Percentiles rank a stretch among this genome's conserved stretches.
These are phyloP conservation scores for Starmerella lactis-condensi DNA, from an alignment of 805 yeast genomes.

Conservation along the genomic window DNA sequence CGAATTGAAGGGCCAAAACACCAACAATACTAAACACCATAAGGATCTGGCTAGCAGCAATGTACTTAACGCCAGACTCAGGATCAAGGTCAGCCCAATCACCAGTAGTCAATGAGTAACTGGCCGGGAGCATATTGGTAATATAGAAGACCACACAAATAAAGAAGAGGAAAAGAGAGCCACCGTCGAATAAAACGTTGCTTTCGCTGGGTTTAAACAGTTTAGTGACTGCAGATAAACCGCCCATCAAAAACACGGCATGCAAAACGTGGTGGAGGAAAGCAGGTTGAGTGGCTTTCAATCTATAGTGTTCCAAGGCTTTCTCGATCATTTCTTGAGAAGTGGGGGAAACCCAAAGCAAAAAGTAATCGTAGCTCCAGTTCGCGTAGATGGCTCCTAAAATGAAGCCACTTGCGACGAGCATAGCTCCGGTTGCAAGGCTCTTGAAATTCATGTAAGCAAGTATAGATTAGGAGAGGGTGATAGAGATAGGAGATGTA, in stretches of 20 bases:
- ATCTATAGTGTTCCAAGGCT: conserved; percentile 55
- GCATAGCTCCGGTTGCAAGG: conserved; percentile 15
- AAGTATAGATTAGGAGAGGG: too few relatives aligned
- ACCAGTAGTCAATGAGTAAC: conserved; percentile 46
- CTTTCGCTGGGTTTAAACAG: conserved; percentile 77
- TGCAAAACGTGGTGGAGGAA: conserved; percentile 46
- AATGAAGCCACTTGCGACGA: conserved; percentile 45
- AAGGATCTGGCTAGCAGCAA: conserved; percentile 76
- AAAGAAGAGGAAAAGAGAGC: conserved; percentile 55
- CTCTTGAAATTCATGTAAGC: conserved; percentile 21
- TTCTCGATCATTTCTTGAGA: conserved; percentile 36
- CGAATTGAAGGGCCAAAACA: conserved; percentile 68
- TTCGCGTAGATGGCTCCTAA: conserved; percentile 65
- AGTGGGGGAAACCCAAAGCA: conserved; percentile 45
- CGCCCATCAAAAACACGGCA: conserved; percentile 41
- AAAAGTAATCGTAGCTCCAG: conserved; percentile 60
- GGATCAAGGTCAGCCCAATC: conserved; percentile 89
- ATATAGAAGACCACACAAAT: conserved; percentile 60
- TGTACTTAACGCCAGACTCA: conserved; percentile 70
- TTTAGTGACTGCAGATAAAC: conserved; percentile 55
- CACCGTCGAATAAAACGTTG: conserved; percentile 76
- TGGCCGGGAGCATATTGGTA: conserved; percentile 71
- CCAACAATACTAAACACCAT: conserved; percentile 54
- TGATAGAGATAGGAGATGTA: too few relatives aligned
- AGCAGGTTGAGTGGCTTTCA: conserved; percentile 50